Percentiles rank a stretch among this genome's conserved stretches.
phyloP scores from a whole-genome alignment of 495 filamentous ascomycete genomes.

The Annulohypoxylon stygium region DNA sequence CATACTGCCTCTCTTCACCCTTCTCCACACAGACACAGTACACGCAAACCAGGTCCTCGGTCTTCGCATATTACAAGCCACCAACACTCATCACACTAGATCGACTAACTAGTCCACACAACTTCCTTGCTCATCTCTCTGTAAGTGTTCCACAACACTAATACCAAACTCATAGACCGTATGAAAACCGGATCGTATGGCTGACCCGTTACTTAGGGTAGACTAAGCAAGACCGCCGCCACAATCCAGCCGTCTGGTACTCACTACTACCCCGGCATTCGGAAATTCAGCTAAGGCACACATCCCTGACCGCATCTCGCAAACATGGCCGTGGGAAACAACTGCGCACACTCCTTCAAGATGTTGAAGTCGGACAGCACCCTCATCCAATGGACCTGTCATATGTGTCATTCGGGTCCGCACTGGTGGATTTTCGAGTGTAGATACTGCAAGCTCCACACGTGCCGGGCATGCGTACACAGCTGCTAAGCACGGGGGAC shows the following conservation, averaged over 20 bases:
- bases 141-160: constrained; percentile 24
- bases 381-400: constrained; percentile 81
- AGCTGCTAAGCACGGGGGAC: constrained; percentile 59
- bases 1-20: constrained; percentile 8
- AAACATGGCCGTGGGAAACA: constrained; percentile 72
- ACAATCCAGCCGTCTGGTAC: constrained; percentile 12
- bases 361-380: constrained; percentile 83
- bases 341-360: constrained; percentile 78
- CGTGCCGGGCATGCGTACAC: constrained; percentile 74
- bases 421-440: constrained; percentile 89
- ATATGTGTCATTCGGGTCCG: constrained; percentile 80
- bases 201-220: constrained; percentile 30
- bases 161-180: not conserved
- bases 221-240: constrained; percentile 25
- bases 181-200: not conserved
- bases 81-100: constrained; percentile 15
- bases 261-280: constrained; percentile 13
- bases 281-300: constrained; percentile 20
- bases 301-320: constrained; percentile 29
- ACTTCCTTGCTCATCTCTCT: constrained; percentile 13
- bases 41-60: not conserved
- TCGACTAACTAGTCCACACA: constrained; percentile 3
- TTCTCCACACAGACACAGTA: constrained; percentile 12
- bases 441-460: constrained; percentile 81
- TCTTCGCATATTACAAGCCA: constrained; percentile 1